Conservation (phyloP, 495 filamentous ascomycete species). For the Neurospora hispaniola region DNA sequence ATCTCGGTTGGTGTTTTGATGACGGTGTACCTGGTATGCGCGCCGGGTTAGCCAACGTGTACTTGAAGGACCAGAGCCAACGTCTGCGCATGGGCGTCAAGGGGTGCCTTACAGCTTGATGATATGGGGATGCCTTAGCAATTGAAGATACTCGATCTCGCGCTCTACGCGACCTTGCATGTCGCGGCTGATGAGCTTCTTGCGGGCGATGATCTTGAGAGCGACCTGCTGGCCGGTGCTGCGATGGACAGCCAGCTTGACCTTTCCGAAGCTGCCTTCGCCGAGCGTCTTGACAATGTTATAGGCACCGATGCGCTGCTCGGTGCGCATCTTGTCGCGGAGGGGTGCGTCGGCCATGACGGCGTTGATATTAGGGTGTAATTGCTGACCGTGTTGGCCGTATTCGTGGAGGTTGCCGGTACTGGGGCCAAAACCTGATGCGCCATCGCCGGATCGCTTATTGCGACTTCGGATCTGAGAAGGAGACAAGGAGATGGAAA, state of each 20-base stretch:
- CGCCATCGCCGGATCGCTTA: constrained; percentile 18
- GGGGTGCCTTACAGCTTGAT: constrained; percentile 73
- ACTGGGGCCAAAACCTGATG: constrained; percentile 5
- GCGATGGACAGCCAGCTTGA: constrained; percentile 88
- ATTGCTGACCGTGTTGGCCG: constrained; percentile 20
- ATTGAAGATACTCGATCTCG: constrained; percentile 94
- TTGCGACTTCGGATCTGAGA: constrained; percentile 48
- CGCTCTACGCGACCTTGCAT: constrained; percentile 96
- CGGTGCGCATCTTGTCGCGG: constrained; percentile 41
- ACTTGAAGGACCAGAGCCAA: neutral
- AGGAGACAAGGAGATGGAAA: constrained; percentile 71
- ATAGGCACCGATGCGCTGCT: constrained; percentile 83
- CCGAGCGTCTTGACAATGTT: constrained; percentile 82
- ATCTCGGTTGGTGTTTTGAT: constrained; percentile 90
- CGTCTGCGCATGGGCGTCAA: neutral
- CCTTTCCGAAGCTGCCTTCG: constrained; percentile 96
- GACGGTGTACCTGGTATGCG: constrained; percentile 67
- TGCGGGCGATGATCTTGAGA: constrained; percentile 90
- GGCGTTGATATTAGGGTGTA: constrained; percentile 13
- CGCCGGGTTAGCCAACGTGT: constrained; percentile 2
- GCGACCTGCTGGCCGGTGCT: constrained; percentile 89
- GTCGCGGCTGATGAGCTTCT: constrained; percentile 88
- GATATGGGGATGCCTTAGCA: constrained; percentile 93
- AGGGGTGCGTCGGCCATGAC: constrained; percentile 19
- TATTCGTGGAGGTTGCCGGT: constrained; percentile 18